Percentiles rank a stretch among this genome's conserved stretches.
Evolutionary conservation across 441 rosid genomes (phyloP).

Genomic region (Theobroma grandiflorum): DNA sequence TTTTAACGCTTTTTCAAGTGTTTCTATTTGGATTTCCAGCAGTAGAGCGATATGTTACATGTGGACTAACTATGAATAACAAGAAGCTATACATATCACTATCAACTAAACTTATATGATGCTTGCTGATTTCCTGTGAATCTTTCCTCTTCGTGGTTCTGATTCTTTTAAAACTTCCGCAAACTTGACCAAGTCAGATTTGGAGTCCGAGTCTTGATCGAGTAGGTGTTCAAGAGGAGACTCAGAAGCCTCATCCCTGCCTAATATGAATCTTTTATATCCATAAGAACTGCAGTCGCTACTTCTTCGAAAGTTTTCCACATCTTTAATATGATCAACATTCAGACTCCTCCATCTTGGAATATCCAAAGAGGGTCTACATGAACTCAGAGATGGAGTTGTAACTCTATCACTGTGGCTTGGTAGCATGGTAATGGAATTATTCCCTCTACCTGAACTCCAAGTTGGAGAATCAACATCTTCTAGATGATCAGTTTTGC

Average conservation of each 20-base stretch:
- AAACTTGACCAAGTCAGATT: conserved; percentile 63
- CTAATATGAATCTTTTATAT: conserved; percentile 26
- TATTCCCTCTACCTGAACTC: conserved; percentile 45
- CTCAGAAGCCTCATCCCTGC: conserved; percentile 28
- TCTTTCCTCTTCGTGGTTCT: conserved; percentile 27
- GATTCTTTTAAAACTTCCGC: conserved; percentile 66
- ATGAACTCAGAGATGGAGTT: conserved; percentile 36
- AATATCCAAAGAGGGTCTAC: conserved; percentile 56
- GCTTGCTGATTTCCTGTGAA: conserved; percentile 55
- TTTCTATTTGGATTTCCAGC: neutral
- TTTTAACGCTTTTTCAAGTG: neutral
- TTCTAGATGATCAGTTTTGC: conserved; percentile 43
- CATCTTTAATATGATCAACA: conserved; percentile 43
- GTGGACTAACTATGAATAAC: neutral
- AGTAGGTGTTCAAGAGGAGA: conserved; percentile 25
- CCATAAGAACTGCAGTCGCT: conserved; percentile 38
- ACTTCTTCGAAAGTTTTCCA: conserved; percentile 33
- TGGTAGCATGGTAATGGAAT: conserved; percentile 35
- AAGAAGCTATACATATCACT: conserved; percentile 11
- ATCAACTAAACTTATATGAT: conserved; percentile 43
- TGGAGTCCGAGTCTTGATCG: conserved; percentile 39
- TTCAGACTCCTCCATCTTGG: conserved; percentile 45
- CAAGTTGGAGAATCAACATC: conserved; percentile 40
- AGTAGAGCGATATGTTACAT: neutral
- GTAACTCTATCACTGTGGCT: conserved; percentile 29